A percentile compares a stretch with the other conserved stretches of the same genome.
Evolutionary conservation across 208 protist species (phyloP).

Genomic region (Leishmania major): DNA sequence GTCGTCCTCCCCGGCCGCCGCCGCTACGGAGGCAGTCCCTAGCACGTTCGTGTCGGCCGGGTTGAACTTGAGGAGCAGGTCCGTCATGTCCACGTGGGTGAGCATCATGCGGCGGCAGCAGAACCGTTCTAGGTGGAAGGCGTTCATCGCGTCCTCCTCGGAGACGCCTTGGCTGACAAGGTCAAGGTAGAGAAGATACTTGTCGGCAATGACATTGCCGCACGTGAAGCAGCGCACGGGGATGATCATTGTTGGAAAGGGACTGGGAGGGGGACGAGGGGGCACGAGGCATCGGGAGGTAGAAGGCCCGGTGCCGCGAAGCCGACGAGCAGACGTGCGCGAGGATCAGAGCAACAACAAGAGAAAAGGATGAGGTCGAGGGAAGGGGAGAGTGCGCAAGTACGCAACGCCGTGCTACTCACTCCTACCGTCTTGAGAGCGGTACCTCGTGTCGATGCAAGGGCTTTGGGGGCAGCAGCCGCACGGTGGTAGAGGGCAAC

Average conservation of each 20-base stretch:
- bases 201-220: slow-evolving; percentile 99
- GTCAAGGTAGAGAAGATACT: slow-evolving; percentile 97
- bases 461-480: neutral
- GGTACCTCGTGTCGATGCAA: neutral
- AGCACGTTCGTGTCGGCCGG: slow-evolving; percentile 82
- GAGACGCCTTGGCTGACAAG: slow-evolving; percentile 92
- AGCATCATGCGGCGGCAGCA: slow-evolving; percentile 99
- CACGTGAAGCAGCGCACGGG: slow-evolving; percentile 99
- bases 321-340: neutral
- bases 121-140: slow-evolving; percentile 97
- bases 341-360: slow-evolving; percentile 3
- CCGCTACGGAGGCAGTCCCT: neutral
- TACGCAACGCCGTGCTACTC: neutral
- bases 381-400: slow-evolving; percentile 4
- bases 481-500: neutral
- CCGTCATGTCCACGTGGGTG: slow-evolving; percentile 99
- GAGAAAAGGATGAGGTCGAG: neutral
- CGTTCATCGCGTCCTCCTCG: slow-evolving; percentile 97
- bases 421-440: neutral
- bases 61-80: slow-evolving; percentile 96
- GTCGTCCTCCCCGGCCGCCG: slow-evolving; percentile 1
- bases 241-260: slow-evolving; percentile 97
- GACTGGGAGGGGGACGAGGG: neutral
- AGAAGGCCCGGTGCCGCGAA: neutral
- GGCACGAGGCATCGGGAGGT: neutral